Evolutionary conservation across 1,284 basidiomycete genomes (phyloP), one percentile per base, ranked within the genome.

Genomic region (Uromyces viciae-fabae): DNA sequence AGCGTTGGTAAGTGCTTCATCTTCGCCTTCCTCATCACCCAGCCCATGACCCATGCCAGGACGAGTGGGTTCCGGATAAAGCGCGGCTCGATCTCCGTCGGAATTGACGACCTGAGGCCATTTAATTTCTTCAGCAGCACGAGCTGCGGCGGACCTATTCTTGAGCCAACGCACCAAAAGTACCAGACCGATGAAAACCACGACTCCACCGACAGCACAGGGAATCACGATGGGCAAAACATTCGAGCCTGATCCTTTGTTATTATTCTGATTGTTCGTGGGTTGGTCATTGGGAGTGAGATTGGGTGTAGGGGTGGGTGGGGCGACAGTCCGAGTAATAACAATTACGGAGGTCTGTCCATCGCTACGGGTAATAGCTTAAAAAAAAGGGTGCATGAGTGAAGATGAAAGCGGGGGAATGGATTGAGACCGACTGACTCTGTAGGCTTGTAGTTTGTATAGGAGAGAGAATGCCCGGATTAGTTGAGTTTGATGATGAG

Each of bases 41-140:
- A 84, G 78, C 0, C 84, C 83, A 2, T 83, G 83, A 2, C 83
- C 76, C 0, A 82, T 82, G 8, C 82, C 82, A 40, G 82, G 82
- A 77, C 84, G 83, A 28, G 82, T 82, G 17, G 82, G 83, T 72
- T 84, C 83, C 11, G 84, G 84, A 81, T 84, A 84, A n/a, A 84
- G 76, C n/a, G 83, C 83, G 3, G 83, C 80, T 11, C 78, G 69
- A 75, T 84, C 82, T 22, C 81, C 82, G n/a, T 80, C 81, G 9
- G 58, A 73, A 15, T 69, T 82, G 33, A 80, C 82, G 3, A 83
- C 82, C 19, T 83, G 82, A 4, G 84, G 84, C 84, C 84, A 84
- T 8, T 81, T 73, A 71, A 84, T 84, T 40, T 82, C 82, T 33
- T 84, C 83, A 0, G 71, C 78, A 0, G 78, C 78, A 11, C 71